Conservation (phyloP, 2,329 filamentous ascomycete species). For the Zasmidium cellare region DNA sequence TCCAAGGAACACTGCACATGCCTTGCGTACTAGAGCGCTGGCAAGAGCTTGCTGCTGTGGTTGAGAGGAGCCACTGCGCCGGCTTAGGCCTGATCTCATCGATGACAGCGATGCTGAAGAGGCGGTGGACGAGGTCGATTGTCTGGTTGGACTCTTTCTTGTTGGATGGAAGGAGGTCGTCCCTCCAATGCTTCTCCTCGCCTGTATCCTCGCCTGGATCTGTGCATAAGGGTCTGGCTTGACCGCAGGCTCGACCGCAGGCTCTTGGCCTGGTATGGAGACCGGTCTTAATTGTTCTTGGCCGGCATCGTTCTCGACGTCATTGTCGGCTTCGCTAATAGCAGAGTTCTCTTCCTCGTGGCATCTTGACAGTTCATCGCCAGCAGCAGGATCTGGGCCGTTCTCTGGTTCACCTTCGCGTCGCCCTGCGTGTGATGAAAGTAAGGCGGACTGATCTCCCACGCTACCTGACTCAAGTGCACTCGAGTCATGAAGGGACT, state of each 20-base stretch:
- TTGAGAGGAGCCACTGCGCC: slow-evolving; percentile 10
- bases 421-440: background rate
- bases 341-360: no score
- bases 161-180: slow-evolving; percentile 36
- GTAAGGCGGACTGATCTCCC: background rate
- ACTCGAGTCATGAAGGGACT: background rate
- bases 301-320: no score
- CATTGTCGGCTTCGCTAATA: no score
- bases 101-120: slow-evolving; percentile 22
- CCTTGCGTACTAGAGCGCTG: slow-evolving; percentile 68
- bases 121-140: slow-evolving; percentile 39
- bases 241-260: background rate
- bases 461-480: background rate
- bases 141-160: slow-evolving; percentile 36
- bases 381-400: background rate
- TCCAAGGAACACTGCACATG: slow-evolving; percentile 72
- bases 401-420: background rate
- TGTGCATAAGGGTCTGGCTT: slow-evolving; percentile 31
- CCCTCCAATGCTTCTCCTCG: slow-evolving; percentile 34
- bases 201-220: slow-evolving; percentile 36
- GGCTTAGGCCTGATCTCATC: slow-evolving; percentile 8
- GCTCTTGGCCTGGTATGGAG: no score
- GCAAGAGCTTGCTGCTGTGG: slow-evolving; percentile 24
- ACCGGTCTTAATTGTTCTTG: no score
- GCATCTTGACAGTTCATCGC: background rate